Evolutionary conservation across 2,329 filamentous ascomycete genomes (phyloP), one percentile per base, ranked within the genome.

Genomic region (Aspergillus ochraceus): DNA sequence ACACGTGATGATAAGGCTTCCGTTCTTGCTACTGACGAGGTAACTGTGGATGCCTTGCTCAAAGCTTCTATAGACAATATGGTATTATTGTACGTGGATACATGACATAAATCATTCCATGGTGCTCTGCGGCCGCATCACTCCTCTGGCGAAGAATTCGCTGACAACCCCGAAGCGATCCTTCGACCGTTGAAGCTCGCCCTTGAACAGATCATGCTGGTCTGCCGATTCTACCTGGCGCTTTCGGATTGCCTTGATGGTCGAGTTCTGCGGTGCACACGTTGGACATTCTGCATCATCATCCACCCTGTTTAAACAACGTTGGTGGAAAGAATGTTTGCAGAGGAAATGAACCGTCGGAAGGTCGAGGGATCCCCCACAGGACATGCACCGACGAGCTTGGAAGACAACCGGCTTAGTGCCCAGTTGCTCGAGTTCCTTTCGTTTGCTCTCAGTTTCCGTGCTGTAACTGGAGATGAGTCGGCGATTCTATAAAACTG

Each of bases 331-430:
- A 61, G 89, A 93, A 75, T 99, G 95, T 75, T 96, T 97, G 80
- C 95, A 99, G 64, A 99, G 78, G 74, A 99, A 99, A 73, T 99
- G 95, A 52, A 99, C 93, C 0, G 89, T 91, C 0, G 95, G 95
- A 12, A 98, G 81, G 65, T 97, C 93, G 19, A 98, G 83, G 26
- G 86, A 83, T 42, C 87, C 85, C 17, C 87, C 87, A 74, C 95
- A 99, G 54, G 90, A 88, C 29, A 90, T 88, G 74, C 95, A 99
- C 54, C 95, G 86, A 36, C 92, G 93, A 0, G 92, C 88, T 74
- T 96, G 91, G 81, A 99, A 98, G 1, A 96, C 90, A 20, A 89
- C 88, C 0, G 95, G 93, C 71, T 96, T 94, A 9, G 84, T 84
- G 8, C 84, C 85, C 0, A 99, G 83, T 52, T 93, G 90, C 1